A percentile compares a stretch with the other conserved stretches of the same genome.
phyloP scores from a whole-genome alignment of 768 basidiomycete species.

The Phaeotremella fagi region DNA sequence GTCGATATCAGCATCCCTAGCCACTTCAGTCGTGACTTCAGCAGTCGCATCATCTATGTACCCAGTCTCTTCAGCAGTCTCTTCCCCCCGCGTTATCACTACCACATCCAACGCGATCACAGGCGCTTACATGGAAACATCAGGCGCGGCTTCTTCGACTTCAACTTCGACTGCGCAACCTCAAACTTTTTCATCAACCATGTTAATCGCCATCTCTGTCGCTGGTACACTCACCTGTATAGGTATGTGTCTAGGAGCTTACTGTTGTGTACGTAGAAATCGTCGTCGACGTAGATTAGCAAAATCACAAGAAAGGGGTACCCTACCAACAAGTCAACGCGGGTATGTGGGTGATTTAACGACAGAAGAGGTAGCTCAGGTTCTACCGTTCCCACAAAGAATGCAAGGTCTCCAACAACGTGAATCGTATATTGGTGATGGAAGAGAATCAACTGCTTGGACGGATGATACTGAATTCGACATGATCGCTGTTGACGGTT shows the following conservation, averaged over 20 bases:
- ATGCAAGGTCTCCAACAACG: not conserved
- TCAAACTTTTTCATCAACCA: not conserved
- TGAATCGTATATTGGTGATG: not conserved
- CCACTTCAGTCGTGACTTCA: too few relatives aligned
- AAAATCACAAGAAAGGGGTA: not conserved
- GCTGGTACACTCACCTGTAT: constrained; percentile 1
- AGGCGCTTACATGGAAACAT: too few relatives aligned
- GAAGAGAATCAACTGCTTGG: constrained; percentile 6
- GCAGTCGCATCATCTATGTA: too few relatives aligned
- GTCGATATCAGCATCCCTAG: too few relatives aligned
- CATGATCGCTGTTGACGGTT: constrained; percentile 17
- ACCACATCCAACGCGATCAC: too few relatives aligned
- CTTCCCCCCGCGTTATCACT: too few relatives aligned
- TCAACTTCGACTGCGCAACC: not conserved
- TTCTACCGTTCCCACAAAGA: not conserved
- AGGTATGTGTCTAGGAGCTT: constrained; percentile 2
- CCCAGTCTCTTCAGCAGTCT: too few relatives aligned
- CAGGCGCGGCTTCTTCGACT: not conserved
- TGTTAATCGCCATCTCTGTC: constrained; percentile 1
- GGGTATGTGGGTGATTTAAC: not conserved
- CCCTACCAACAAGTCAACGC: not conserved
- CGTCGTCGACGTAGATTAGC: not conserved
- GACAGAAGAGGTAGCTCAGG: not conserved
- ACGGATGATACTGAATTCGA: constrained; percentile 21
- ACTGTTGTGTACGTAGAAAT: constrained; percentile 1